These are phyloP conservation scores for Fusarium nanum DNA, from an alignment of 2,329 filamentous ascomycete species.

Conservation along the genomic window DNA sequence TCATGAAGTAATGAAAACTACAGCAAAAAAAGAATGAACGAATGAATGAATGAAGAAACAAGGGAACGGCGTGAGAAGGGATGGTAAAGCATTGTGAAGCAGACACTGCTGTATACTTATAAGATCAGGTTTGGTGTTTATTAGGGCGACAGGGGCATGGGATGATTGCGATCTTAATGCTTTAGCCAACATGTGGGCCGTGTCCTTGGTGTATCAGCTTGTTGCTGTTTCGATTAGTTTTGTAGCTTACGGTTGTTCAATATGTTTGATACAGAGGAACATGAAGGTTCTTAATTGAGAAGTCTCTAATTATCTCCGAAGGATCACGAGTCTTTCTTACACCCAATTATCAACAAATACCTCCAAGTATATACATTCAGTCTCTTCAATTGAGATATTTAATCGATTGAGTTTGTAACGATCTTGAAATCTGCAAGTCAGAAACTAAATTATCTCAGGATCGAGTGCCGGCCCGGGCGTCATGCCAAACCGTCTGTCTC, in stretches of 20 bases:
- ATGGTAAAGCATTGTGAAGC: conserved; percentile 3
- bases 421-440: conserved; percentile 2
- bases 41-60: conserved; percentile 9
- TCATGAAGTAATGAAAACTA: conserved; percentile 13
- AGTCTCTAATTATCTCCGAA: neutral
- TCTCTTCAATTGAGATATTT: neutral
- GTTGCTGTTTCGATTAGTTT: conserved; percentile 20
- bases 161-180: conserved; percentile 12
- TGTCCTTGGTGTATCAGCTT: neutral
- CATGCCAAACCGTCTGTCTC: conserved; percentile 24
- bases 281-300: neutral
- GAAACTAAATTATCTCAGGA: conserved; percentile 18
- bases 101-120: conserved; percentile 29
- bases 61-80: conserved; percentile 12
- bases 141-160: conserved; percentile 7
- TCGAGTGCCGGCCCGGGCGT: conserved; percentile 13
- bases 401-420: neutral
- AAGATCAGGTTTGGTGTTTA: conserved; percentile 12
- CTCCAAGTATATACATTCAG: fast-evolving
- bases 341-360: no score
- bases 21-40: conserved; percentile 9
- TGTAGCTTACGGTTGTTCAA: neutral
- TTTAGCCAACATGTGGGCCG: conserved; percentile 13
- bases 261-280: conserved; percentile 23
- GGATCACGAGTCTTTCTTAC: no score